These are phyloP conservation scores for Macrophomina phaseolina DNA, from an alignment of 2,329 filamentous ascomycete genomes.

Conservation along the genomic window DNA sequence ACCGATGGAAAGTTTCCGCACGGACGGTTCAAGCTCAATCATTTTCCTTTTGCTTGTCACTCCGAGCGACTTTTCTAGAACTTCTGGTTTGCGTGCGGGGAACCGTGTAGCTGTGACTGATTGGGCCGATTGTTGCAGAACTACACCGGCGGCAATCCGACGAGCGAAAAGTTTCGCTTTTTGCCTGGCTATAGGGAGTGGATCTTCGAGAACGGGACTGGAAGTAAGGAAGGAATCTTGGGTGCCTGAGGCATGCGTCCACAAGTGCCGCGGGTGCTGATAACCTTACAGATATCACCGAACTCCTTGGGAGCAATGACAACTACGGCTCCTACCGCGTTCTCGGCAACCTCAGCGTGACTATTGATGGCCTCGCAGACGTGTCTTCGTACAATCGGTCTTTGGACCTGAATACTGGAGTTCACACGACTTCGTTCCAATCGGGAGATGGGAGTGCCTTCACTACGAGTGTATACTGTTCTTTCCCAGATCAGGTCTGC, in stretches of 20 bases:
- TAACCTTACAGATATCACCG: slow-evolving; percentile 42
- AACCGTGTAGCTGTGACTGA: not conserved
- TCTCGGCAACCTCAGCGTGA: slow-evolving; percentile 54
- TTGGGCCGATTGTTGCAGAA: slow-evolving; percentile 33
- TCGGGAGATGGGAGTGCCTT: slow-evolving; percentile 38
- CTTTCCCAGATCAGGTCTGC: slow-evolving; percentile 49
- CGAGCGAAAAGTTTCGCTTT: slow-evolving; percentile 39
- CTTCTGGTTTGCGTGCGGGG: not conserved
- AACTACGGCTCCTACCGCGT: slow-evolving; percentile 56
- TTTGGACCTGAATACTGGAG: slow-evolving; percentile 52
- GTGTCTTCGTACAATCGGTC: slow-evolving; percentile 47
- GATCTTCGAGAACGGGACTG: slow-evolving; percentile 55
- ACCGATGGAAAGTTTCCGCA: not conserved
- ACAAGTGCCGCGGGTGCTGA: slow-evolving; percentile 30
- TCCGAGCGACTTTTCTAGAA: not conserved
- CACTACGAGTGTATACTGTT: slow-evolving; percentile 52
- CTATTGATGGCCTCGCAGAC: slow-evolving; percentile 39
- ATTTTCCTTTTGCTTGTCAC: not conserved
- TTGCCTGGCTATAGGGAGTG: slow-evolving; percentile 52
- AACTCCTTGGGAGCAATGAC: slow-evolving; percentile 46
- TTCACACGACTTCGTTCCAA: slow-evolving; percentile 42
- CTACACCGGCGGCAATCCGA: slow-evolving; percentile 58
- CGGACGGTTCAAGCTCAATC: not conserved
- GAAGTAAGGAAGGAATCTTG: not conserved
- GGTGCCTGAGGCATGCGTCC: not conserved